These are phyloP conservation scores for Fusarium sp. DNA, from an alignment of 2,329 filamentous ascomycete genomes.

Conservation along the genomic window DNA sequence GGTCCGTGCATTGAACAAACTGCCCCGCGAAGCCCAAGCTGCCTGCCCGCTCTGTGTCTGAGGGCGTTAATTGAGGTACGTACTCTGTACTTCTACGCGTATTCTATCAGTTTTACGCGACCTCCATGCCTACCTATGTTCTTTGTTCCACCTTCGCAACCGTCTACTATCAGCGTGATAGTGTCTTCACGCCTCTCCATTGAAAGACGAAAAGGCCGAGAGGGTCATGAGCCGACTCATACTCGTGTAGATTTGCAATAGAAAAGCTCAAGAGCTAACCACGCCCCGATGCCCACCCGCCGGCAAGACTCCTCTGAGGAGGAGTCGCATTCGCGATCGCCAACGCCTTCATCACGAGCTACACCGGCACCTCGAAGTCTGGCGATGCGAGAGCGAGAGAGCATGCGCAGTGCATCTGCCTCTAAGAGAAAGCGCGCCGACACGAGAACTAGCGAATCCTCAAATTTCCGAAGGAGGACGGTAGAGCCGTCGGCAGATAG, in stretches of 20 bases:
- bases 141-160: conserved; percentile 4
- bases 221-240: not conserved
- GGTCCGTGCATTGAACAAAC: not conserved
- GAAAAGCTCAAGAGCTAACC: not conserved
- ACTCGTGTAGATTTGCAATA: not conserved
- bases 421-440: conserved; percentile 50
- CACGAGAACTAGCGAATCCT: conserved; percentile 36
- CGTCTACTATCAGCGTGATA: not conserved
- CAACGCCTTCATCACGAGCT: conserved; percentile 32
- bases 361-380: conserved; percentile 37
- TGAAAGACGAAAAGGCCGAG: not conserved
- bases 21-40: not conserved
- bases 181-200: not conserved
- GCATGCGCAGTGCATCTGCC: conserved; percentile 35
- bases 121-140: not conserved
- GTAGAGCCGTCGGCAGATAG: conserved; percentile 36
- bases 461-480: conserved; percentile 42
- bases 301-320: conserved; percentile 29
- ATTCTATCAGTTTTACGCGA: conserved; percentile 19
- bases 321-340: conserved; percentile 37
- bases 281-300: conserved; percentile 44
- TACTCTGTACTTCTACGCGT: conserved; percentile 27
- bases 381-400: conserved; percentile 43
- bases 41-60: not conserved
- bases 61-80: conserved; percentile 17